Percentiles rank a stretch among this genome's conserved stretches.
Conservation (phyloP, 257 asterid genomes). For the Solanum sparsipilum region DNA sequence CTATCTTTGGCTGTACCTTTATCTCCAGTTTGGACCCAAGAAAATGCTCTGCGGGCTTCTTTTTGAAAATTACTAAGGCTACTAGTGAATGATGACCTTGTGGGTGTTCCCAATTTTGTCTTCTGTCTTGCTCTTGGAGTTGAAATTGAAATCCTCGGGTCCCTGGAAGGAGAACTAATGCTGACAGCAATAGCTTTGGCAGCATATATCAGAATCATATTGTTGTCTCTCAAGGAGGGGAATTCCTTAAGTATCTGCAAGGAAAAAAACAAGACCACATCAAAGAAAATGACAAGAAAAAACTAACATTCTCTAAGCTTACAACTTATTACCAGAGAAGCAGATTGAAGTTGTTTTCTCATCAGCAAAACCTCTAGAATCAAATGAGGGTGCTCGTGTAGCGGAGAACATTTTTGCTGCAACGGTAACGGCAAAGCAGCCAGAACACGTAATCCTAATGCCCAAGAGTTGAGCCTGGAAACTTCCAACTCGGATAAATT, state of each 20-base stretch:
- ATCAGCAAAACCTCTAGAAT: conserved; percentile 89
- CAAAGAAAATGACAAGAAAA: neutral
- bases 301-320: neutral
- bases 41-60: conserved; percentile 97
- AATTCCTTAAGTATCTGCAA: conserved; percentile 81
- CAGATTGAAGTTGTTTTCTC: conserved; percentile 97
- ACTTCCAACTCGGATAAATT: conserved; percentile 81
- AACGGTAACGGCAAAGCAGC: conserved; percentile 91
- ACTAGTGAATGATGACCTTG: conserved; percentile 69
- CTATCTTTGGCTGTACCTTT: conserved; percentile 75
- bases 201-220: conserved; percentile 69
- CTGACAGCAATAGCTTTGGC: conserved; percentile 82
- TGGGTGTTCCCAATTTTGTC: conserved; percentile 57
- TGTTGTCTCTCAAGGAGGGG: conserved; percentile 77
- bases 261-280: conserved; percentile 1
- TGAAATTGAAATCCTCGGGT: conserved; percentile 50
- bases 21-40: conserved; percentile 90
- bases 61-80: conserved; percentile 87
- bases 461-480: conserved; percentile 92
- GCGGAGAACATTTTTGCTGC: conserved; percentile 96
- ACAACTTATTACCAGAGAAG: conserved; percentile 60
- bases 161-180: conserved; percentile 72
- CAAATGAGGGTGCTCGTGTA: conserved; percentile 94
- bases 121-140: conserved; percentile 83
- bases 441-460: conserved; percentile 94